Percentiles rank a stretch among this genome's conserved stretches.
Evolutionary conservation across 495 filamentous ascomycete genomes (phyloP).

Genomic region (Xylaria scruposa): DNA sequence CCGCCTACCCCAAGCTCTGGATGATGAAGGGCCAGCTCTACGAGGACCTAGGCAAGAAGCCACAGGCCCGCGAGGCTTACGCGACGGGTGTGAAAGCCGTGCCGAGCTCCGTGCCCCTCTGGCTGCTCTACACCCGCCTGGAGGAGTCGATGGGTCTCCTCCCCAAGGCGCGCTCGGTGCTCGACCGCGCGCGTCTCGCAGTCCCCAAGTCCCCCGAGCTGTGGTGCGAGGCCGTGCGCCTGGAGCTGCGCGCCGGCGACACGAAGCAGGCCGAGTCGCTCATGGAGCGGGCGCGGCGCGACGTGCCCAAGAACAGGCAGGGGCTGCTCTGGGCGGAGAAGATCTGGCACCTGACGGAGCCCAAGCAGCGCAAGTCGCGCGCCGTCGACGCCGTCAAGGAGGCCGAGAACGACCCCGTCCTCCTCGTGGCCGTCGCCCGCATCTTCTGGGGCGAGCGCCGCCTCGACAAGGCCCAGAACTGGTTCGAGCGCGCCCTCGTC

Average conservation of each 20-base stretch:
- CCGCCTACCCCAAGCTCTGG: constrained; percentile 86
- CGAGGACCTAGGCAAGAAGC: constrained; percentile 74
- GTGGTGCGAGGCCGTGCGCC: constrained; percentile 88
- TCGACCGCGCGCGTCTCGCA: constrained; percentile 87
- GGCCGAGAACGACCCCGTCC: constrained; percentile 85
- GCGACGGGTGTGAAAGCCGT: constrained; percentile 86
- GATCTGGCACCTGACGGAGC: constrained; percentile 90
- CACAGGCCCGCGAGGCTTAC: constrained; percentile 91
- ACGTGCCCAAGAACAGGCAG: constrained; percentile 75
- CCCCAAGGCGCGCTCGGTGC: constrained; percentile 89
- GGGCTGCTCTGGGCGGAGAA: constrained; percentile 91
- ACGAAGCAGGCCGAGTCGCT: constrained; percentile 80
- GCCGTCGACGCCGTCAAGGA: constrained; percentile 95
- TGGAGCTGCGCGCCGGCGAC: constrained; percentile 90
- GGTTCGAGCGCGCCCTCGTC: constrained; percentile 95
- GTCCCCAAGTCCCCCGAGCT: constrained; percentile 84
- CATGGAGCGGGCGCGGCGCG: constrained; percentile 92
- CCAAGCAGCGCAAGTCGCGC: constrained; percentile 88
- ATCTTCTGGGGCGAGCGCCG: constrained; percentile 69
- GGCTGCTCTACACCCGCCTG: constrained; percentile 84
- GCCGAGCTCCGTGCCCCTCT: constrained; percentile 81
- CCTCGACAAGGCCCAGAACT: constrained; percentile 88
- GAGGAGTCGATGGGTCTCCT: constrained; percentile 85
- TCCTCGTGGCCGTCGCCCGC: constrained; percentile 69
- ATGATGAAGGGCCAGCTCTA: constrained; percentile 99